A percentile compares a stretch with the other conserved stretches of the same genome.
These are phyloP conservation scores for Yamadazyma blattariae DNA, from an alignment of 1,139 yeast species.

Conservation along the genomic window DNA sequence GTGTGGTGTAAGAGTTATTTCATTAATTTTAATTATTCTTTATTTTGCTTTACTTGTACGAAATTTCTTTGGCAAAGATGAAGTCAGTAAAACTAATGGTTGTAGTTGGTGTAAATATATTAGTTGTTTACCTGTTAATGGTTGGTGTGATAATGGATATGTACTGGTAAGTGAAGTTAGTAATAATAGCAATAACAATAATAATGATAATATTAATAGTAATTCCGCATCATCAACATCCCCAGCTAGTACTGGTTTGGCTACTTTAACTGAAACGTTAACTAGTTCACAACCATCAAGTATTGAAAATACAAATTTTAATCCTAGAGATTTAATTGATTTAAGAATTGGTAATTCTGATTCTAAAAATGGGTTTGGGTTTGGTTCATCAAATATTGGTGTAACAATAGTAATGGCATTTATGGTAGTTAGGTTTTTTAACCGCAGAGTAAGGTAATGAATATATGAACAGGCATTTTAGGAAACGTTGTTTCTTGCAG, in stretches of 20 bases:
- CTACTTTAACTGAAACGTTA: constrained; percentile 1
- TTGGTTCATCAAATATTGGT: background rate
- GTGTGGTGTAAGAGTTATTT: constrained; percentile 46
- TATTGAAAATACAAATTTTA: constrained; percentile 4
- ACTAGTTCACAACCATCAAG: constrained; percentile 5
- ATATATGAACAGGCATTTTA: constrained; percentile 1
- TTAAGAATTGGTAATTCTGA: too few species aligned
- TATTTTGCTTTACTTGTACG: constrained; percentile 49
- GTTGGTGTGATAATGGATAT: constrained; percentile 68
- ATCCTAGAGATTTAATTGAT: constrained; percentile 1
- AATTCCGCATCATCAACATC: background rate
- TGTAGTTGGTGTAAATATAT: constrained; percentile 76
- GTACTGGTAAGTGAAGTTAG: constrained; percentile 26
- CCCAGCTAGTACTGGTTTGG: background rate
- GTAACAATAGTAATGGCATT: constrained; percentile 1
- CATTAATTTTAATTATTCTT: constrained; percentile 46
- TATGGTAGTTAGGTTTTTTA: constrained; percentile 1
- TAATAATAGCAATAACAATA: background rate
- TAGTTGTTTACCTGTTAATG: constrained; percentile 68
- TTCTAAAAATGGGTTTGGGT: too few species aligned
- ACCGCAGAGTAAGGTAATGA: constrained; percentile 3
- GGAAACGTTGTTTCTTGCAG: too few species aligned
- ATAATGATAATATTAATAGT: background rate
- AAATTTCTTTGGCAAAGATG: constrained; percentile 49
- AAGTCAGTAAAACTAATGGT: constrained; percentile 21